Conservation (phyloP, 2,329 filamentous ascomycete genomes). For the Microdochium paspali region DNA sequence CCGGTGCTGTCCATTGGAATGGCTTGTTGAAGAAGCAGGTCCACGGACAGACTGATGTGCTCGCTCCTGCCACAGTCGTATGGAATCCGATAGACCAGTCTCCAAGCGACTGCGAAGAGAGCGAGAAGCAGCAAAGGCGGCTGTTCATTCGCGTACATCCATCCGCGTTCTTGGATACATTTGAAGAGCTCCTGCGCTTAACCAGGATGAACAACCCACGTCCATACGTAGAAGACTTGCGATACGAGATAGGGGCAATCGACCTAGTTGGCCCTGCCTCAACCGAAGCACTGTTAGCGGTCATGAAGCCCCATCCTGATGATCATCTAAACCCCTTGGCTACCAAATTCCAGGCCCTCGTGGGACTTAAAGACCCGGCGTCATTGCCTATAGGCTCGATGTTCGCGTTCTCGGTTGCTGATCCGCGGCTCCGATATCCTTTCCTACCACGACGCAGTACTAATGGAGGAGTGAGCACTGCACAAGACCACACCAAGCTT, state of each 20-base stretch:
- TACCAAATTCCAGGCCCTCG: conserved; percentile 40
- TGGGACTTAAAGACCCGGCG: conserved; percentile 56
- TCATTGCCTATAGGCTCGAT: conserved; percentile 61
- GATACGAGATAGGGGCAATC: conserved; percentile 56
- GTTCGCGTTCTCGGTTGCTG: conserved; percentile 63
- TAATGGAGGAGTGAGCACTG: conserved; percentile 14
- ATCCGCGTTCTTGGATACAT: conserved; percentile 63
- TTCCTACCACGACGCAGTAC: not conserved
- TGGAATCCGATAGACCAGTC: conserved; percentile 50
- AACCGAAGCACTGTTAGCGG: conserved; percentile 64
- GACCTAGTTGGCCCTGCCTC: conserved; percentile 59
- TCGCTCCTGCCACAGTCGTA: conserved; percentile 65
- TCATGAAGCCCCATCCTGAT: conserved; percentile 42
- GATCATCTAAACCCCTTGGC: conserved; percentile 26
- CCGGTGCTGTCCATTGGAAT: conserved; percentile 37
- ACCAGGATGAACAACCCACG: conserved; percentile 51
- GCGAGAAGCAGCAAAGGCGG: conserved; percentile 22
- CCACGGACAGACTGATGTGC: conserved; percentile 41
- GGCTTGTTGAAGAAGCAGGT: conserved; percentile 42
- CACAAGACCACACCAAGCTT: conserved; percentile 22
- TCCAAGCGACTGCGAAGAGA: conserved; percentile 5
- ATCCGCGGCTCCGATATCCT: conserved; percentile 75
- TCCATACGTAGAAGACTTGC: conserved; percentile 57
- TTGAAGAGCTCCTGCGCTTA: conserved; percentile 50
- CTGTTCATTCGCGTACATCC: conserved; percentile 74